Percentiles rank a stretch among this genome's conserved stretches.
These are phyloP conservation scores for Cetradonia linearis DNA, from an alignment of 495 filamentous ascomycete species.

Conservation along the genomic window DNA sequence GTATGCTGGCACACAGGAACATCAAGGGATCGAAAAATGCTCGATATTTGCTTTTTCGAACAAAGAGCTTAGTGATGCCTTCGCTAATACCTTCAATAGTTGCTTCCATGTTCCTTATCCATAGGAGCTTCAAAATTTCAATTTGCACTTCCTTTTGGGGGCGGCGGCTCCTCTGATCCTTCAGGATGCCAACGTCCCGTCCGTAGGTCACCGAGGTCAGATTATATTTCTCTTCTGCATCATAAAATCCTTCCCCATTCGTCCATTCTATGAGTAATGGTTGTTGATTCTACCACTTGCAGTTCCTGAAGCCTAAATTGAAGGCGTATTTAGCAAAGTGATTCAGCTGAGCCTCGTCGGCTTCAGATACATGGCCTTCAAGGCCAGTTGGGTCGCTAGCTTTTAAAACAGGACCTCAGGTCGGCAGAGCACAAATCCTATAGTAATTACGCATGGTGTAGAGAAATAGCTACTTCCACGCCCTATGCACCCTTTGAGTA, in stretches of 20 bases:
- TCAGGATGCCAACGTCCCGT: neutral
- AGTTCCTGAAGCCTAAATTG: neutral
- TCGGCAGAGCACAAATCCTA: neutral
- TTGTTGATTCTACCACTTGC: neutral
- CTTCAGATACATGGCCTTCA: neutral
- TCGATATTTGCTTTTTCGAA: neutral
- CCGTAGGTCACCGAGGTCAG: neutral
- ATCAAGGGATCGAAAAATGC: neutral
- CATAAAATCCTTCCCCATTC: too few relatives aligned
- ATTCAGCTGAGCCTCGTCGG: slow-evolving; percentile 4
- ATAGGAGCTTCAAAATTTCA: neutral
- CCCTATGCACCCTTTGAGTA: neutral
- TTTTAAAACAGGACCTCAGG: neutral
- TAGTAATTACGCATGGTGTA: neutral
- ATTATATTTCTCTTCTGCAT: neutral
- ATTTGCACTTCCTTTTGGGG: neutral
- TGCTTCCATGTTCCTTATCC: slow-evolving; percentile 1
- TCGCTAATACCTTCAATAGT: neutral
- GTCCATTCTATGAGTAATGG: neutral
- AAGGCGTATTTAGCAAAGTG: slow-evolving; percentile 1
- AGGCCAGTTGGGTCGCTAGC: neutral
- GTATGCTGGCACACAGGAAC: neutral
- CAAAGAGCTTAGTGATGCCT: neutral
- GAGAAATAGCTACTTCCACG: slow-evolving; percentile 5
- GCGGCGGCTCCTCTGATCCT: neutral